Base-by-base conservation (phyloP, 2,329 filamentous ascomycete genomes). In the Xylariomycetidae sp. region DNA sequence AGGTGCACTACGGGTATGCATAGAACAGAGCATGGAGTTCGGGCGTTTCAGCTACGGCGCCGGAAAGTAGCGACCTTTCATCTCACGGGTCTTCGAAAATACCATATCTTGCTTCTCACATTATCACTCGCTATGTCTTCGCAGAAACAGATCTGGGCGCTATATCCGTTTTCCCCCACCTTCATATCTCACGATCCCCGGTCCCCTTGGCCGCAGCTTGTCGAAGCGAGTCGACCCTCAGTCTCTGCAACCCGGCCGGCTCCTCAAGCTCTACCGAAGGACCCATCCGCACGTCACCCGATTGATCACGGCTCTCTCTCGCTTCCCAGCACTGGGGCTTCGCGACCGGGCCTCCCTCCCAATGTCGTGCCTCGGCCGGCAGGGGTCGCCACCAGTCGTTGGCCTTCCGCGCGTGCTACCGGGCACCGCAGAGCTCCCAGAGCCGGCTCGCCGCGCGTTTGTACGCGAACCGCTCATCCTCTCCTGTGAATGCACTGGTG, bases 401-500 rank as follows among this genome's bases (percentile, higher is more conserved):
- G 4, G 72, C 74, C 4, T 61, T 64, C 29, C 83, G 63, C 3
- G 70, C 69, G 63, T 87, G 86, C 85, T 85, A 90, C 40, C 72
- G 66, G 23, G 66, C 68, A 13, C 83, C 77, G 56, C 85, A 90
- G 54, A 92, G 77, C 61, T 92, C 85, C 85, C 85, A 92, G 3
- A 92, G 63, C n/a, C 86, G 67, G 44, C 81, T 86, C 27, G 77
- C 70, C 2, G 85, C 86, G 16, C 86, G 70, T 58, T 86, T 86
- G 48, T 88, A 89, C 0, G 85, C 85, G 54, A 92, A 92, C 10
- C 77, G 69, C 57, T 90, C 85, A 55, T 90, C 86, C 54, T 89
- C 83, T 10, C 86, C 86, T 0, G 82, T 89, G 49, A 90, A 84
- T 0, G 74, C 77, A 9, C 70, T 65, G 1, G 80, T 72, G 42